Percentiles rank a stretch among this genome's conserved stretches.
These are phyloP conservation scores for Phyllostachys edulis DNA, from an alignment of 176 grass and related monocot species.

Conservation along the genomic window DNA sequence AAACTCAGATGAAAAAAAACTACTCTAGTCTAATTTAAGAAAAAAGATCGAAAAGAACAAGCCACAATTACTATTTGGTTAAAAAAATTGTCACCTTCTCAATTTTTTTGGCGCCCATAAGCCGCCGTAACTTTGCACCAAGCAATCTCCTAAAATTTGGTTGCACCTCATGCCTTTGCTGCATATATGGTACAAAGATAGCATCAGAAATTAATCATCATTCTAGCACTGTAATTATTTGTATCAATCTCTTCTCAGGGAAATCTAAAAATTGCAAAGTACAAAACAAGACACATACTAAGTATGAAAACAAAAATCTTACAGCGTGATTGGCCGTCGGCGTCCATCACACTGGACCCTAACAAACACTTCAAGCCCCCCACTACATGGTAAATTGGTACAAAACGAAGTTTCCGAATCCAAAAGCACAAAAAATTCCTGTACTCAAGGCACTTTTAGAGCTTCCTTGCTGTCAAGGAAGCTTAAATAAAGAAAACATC, in stretches of 20 bases:
- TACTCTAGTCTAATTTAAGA: neutral
- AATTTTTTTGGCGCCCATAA: slow-evolving; percentile 75
- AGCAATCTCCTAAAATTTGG: slow-evolving; percentile 76
- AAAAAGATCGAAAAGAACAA: slow-evolving; percentile 3
- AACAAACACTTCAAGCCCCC: neutral
- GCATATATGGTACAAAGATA: slow-evolving; percentile 46
- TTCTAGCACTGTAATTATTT: slow-evolving; percentile 4
- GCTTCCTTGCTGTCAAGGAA: slow-evolving; percentile 5
- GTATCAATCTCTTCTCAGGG: neutral
- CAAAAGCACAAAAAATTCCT: neutral
- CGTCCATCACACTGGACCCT: neutral
- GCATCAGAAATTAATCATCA: slow-evolving; percentile 21
- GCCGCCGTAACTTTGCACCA: slow-evolving; percentile 69
- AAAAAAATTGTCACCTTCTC: slow-evolving; percentile 64
- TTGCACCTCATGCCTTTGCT: slow-evolving; percentile 80
- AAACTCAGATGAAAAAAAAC: neutral
- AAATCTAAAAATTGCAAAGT: slow-evolving; percentile 15
- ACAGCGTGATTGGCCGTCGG: neutral
- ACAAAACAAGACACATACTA: slow-evolving; percentile 7
- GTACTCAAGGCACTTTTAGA: neutral
- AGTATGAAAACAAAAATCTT: slow-evolving; percentile 9
- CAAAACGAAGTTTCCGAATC: neutral
- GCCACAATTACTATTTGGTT: neutral
- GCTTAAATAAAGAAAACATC: slow-evolving; percentile 10
- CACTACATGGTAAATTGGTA: neutral